A percentile compares a stretch with the other conserved stretches of the same genome.
Evolutionary conservation across 2,329 filamentous ascomycete genomes (phyloP).

Genomic region (Aspergillus phoenicis): DNA sequence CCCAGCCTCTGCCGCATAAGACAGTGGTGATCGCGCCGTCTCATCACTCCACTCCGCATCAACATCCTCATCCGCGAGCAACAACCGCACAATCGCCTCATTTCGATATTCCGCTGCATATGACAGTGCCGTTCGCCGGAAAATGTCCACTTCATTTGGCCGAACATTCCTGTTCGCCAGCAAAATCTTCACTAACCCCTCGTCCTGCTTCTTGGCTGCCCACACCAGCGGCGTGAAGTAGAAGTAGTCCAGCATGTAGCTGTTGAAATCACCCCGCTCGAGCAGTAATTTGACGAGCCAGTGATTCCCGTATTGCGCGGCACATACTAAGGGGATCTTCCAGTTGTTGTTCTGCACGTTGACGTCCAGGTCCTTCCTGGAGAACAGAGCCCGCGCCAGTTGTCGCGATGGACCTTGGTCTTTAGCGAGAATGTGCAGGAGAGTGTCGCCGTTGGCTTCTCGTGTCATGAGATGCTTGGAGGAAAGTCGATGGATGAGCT

Average conservation of each 20-base stretch:
- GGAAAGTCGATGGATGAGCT: neutral
- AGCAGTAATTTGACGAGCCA: neutral
- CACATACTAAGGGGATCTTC: neutral
- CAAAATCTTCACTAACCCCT: neutral
- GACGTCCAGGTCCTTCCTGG: neutral
- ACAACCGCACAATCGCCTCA: neutral
- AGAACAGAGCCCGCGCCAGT: neutral
- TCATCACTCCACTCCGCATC: slow-evolving; percentile 1
- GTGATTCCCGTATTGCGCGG: neutral
- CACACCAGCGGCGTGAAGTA: neutral
- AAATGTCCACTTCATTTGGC: neutral
- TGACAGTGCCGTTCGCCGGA: neutral
- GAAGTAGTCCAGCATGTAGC: neutral
- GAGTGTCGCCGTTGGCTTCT: neutral
- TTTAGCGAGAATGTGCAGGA: neutral
- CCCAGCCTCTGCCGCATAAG: neutral
- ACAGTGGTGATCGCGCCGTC: neutral
- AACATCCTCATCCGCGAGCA: neutral
- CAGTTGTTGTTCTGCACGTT: neutral
- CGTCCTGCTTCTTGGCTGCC: neutral
- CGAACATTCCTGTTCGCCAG: neutral
- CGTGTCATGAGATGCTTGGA: neutral
- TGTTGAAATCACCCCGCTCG: neutral
- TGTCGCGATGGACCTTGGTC: neutral
- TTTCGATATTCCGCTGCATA: neutral